A percentile compares a stretch with the other conserved stretches of the same genome.
Evolutionary conservation across 768 basidiomycete genomes (phyloP).

Genomic region (Termitomyces sp.): DNA sequence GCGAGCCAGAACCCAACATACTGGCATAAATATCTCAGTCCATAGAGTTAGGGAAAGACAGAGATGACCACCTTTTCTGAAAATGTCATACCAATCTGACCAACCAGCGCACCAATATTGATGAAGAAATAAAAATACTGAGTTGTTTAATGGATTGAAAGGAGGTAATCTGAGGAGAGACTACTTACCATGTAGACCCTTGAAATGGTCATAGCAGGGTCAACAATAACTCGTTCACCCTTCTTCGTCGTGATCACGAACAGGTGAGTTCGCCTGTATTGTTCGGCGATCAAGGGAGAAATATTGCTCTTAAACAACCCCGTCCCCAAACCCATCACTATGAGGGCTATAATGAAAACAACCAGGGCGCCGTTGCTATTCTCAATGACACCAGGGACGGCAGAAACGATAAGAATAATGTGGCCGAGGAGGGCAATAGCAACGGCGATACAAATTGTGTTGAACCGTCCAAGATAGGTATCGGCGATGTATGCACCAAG

Average conservation of each 20-base stretch:
- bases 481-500: slow-evolving; percentile 72
- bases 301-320: slow-evolving; percentile 77
- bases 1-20: slow-evolving; percentile 66
- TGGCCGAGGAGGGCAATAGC: slow-evolving; percentile 58
- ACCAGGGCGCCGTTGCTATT: slow-evolving; percentile 4
- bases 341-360: slow-evolving; percentile 39
- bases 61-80: slow-evolving; percentile 44
- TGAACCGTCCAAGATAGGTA: slow-evolving; percentile 67
- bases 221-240: slow-evolving; percentile 70
- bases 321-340: slow-evolving; percentile 58
- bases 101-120: slow-evolving; percentile 66
- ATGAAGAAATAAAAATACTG: slow-evolving; percentile 70
- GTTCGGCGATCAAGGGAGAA: slow-evolving; percentile 75
- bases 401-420: slow-evolving; percentile 59
- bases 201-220: slow-evolving; percentile 61
- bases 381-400: slow-evolving; percentile 49
- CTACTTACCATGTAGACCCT: slow-evolving; percentile 65
- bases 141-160: too few species aligned
- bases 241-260: slow-evolving; percentile 43
- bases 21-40: slow-evolving; percentile 19
- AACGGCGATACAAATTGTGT: slow-evolving; percentile 62
- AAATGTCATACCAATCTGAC: slow-evolving; percentile 67
- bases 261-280: slow-evolving; percentile 50
- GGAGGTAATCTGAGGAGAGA: too few species aligned
- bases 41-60: not conserved